Percentiles rank a stretch among this genome's conserved stretches.
phyloP scores from a whole-genome alignment of 1,284 basidiomycete genomes.

The Stygiomarasmius scandens region DNA sequence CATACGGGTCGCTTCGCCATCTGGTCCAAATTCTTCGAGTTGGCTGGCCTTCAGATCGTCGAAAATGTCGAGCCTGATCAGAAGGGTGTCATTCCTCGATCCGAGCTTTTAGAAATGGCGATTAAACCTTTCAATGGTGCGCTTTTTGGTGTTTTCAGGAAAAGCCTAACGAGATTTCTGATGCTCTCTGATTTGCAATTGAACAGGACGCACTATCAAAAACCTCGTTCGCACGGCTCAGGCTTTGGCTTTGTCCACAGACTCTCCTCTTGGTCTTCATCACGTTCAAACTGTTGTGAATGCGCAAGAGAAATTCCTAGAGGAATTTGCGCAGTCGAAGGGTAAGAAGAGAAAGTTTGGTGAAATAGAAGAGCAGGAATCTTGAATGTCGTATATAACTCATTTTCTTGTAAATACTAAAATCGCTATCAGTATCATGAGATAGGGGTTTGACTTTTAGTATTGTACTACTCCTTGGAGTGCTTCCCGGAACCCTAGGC shows the following conservation, averaged over 20 bases:
- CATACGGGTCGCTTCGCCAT: constrained; percentile 23
- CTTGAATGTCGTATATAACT: no score
- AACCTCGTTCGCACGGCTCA: constrained; percentile 23
- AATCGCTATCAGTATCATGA: no score
- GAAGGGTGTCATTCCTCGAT: not conserved
- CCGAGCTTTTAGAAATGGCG: constrained; percentile 8
- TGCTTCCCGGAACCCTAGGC: no score
- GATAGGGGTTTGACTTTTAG: no score
- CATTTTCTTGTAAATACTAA: no score
- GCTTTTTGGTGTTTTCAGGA: constrained; percentile 16
- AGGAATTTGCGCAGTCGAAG: not conserved
- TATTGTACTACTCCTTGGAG: no score
- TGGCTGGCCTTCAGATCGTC: not conserved
- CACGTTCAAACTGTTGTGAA: constrained; percentile 23
- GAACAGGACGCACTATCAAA: constrained; percentile 18
- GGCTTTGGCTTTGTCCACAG: constrained; percentile 15
- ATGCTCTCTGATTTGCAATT: not conserved
- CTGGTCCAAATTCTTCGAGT: constrained; percentile 29
- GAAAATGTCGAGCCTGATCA: constrained; percentile 16
- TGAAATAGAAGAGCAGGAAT: no score
- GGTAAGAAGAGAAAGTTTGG: not conserved
- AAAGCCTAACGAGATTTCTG: not conserved
- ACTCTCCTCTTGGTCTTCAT: constrained; percentile 12
- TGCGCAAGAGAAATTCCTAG: not conserved
- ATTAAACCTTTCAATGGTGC: constrained; percentile 17